These are phyloP conservation scores for Metarhizium brunneum DNA, from an alignment of 2,329 filamentous ascomycete species.

Conservation along the genomic window DNA sequence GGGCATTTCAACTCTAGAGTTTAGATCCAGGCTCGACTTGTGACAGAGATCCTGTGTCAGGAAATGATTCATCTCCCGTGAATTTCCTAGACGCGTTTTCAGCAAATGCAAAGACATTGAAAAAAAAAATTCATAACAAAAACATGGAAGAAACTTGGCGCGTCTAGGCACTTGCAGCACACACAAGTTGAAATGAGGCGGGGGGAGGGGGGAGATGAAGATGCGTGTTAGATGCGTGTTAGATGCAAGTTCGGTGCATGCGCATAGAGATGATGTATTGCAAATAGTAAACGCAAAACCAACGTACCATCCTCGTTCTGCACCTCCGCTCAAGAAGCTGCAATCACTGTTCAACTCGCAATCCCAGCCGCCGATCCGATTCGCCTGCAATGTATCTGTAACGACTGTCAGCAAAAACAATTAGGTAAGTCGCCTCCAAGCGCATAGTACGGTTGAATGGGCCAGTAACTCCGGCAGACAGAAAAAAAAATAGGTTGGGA, in stretches of 20 bases:
- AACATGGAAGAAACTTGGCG: conserved; percentile 5
- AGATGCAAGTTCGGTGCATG: not conserved
- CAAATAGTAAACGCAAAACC: not conserved
- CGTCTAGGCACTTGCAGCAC: conserved; percentile 3
- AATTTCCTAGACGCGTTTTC: conserved; percentile 29
- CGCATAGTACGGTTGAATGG: not conserved
- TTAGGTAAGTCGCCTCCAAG: not conserved
- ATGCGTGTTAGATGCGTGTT: too few species aligned
- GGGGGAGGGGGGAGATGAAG: too few species aligned
- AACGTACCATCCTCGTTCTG: conserved; percentile 79
- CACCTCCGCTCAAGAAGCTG: conserved; percentile 67
- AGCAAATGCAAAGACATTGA: conserved; percentile 4
- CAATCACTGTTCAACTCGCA: conserved; percentile 78
- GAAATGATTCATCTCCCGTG: conserved; percentile 48
- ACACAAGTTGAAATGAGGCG: conserved; percentile 1
- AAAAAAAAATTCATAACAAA: not conserved
- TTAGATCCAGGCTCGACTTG: conserved; percentile 20
- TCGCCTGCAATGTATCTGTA: conserved; percentile 7
- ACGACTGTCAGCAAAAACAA: conserved; percentile 1
- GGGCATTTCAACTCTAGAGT: conserved; percentile 14
- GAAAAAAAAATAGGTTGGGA: not conserved
- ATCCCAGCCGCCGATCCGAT: conserved; percentile 61
- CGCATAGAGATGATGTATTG: not conserved
- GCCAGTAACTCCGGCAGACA: not conserved
- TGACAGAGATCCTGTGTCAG: conserved; percentile 27